Conservation (phyloP, 2,329 filamentous ascomycete genomes). For the Annulohypoxylon truncatum region DNA sequence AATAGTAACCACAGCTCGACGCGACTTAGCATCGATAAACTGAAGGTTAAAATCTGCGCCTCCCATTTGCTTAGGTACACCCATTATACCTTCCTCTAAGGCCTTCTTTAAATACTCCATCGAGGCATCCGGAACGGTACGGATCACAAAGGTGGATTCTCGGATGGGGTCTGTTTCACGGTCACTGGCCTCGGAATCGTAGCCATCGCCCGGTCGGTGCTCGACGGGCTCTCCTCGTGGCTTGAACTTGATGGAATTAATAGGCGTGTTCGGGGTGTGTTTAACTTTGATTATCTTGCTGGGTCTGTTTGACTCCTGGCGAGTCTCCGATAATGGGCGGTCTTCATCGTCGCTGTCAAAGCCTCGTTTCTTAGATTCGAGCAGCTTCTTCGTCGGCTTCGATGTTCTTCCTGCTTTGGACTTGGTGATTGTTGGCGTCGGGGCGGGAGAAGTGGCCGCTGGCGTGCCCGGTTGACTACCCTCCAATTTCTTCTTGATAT, state of each 20-base stretch:
- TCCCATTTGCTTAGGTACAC: constrained; percentile 69
- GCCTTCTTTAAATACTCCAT: constrained; percentile 83
- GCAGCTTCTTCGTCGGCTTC: constrained; percentile 68
- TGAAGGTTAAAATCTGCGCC: constrained; percentile 84
- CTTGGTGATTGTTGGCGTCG: constrained; percentile 53
- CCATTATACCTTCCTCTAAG: constrained; percentile 82
- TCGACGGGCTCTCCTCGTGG: constrained; percentile 75
- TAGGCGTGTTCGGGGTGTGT: constrained; percentile 52
- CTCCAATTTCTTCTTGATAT: constrained; percentile 42
- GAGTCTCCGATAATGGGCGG: constrained; percentile 48
- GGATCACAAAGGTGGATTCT: constrained; percentile 88
- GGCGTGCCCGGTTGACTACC: constrained; percentile 48
- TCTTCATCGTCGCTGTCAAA: constrained; percentile 64
- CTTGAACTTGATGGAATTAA: constrained; percentile 65
- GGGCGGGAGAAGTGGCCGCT: constrained; percentile 42
- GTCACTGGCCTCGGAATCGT: constrained; percentile 96
- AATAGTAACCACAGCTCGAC: constrained; percentile 78
- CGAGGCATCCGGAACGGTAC: constrained; percentile 87
- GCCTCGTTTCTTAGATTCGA: constrained; percentile 71
- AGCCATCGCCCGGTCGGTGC: constrained; percentile 84
- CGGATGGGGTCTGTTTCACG: constrained; percentile 87
- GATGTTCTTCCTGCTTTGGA: constrained; percentile 70
- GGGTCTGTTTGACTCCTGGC: constrained; percentile 52
- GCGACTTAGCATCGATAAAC: constrained; percentile 79
- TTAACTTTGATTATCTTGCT: constrained; percentile 68